These are phyloP conservation scores for Isochrysis galbana DNA, from an alignment of 78 protist species.

Conservation along the genomic window DNA sequence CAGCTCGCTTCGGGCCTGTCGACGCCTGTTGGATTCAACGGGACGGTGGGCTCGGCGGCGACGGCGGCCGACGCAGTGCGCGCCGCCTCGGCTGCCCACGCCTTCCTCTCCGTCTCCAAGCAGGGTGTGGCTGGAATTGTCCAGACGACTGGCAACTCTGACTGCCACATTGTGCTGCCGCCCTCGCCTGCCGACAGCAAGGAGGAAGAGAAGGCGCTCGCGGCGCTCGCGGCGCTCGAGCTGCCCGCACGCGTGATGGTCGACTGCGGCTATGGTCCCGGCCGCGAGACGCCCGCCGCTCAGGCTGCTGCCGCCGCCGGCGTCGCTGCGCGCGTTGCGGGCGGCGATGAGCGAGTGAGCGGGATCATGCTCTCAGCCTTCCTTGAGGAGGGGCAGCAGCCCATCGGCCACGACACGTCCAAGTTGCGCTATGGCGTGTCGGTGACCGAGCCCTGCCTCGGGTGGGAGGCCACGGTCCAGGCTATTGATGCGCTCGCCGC, in stretches of 20 bases:
- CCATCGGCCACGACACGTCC: background rate
- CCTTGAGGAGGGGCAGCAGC: background rate
- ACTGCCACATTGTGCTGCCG: conserved; percentile 40
- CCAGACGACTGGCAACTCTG: conserved; percentile 33
- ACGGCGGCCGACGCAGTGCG: conserved; percentile 9
- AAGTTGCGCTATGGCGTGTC: background rate
- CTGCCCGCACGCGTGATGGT: background rate
- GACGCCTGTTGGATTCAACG: background rate
- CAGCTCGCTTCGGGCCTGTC: conserved; percentile 42
- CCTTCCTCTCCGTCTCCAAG: conserved; percentile 39
- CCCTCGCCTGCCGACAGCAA: too few species aligned
- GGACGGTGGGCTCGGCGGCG: background rate
- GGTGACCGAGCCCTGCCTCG: background rate
- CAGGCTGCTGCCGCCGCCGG: background rate
- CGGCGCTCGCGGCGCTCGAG: background rate
- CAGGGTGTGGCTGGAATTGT: conserved; percentile 40
- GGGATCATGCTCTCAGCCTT: background rate
- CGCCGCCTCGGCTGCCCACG: conserved; percentile 17
- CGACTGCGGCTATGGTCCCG: background rate
- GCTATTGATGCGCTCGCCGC: background rate
- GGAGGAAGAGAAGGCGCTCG: background rate
- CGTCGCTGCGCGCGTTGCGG: background rate
- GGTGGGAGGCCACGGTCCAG: background rate
- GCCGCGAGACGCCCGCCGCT: background rate
- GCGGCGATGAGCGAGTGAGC: background rate